A percentile compares a stretch with the other conserved stretches of the same genome.
phyloP scores from a whole-genome alignment of 176 grass and related monocot genomes.

The Themeda triandra region DNA sequence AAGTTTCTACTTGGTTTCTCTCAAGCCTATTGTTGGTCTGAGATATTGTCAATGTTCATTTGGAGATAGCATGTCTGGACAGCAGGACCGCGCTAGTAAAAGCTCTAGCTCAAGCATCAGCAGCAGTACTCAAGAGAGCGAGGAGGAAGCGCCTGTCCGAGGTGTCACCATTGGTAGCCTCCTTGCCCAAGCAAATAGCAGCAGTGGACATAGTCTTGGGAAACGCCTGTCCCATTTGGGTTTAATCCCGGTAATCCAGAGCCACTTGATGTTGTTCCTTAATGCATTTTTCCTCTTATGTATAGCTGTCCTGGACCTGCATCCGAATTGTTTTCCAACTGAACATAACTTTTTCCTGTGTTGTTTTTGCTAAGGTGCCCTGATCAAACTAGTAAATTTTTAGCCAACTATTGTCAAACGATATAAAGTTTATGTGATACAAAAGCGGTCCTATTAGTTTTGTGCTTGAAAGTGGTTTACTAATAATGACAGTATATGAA shows the following conservation, averaged over 20 bases:
- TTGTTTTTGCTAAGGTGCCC: background rate
- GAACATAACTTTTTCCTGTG: background rate
- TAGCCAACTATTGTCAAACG: background rate
- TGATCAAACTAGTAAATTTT: background rate
- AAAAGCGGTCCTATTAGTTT: background rate
- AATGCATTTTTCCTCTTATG: background rate
- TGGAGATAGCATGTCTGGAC: constrained; percentile 57
- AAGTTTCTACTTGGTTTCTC: background rate
- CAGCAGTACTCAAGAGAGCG: constrained; percentile 68
- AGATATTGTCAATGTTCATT: constrained; percentile 42
- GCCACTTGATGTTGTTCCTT: background rate
- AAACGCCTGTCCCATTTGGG: constrained; percentile 82
- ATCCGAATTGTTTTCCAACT: background rate
- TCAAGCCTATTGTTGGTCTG: background rate
- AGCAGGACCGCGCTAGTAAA: constrained; percentile 60
- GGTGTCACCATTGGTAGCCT: constrained; percentile 81
- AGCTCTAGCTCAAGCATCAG: constrained; percentile 94
- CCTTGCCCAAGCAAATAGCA: constrained; percentile 74
- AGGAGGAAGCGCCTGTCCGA: constrained; percentile 52
- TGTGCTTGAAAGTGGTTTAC: background rate
- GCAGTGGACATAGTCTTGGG: constrained; percentile 63
- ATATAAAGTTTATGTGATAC: background rate
- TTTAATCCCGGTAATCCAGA: constrained; percentile 65
- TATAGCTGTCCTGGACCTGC: background rate
- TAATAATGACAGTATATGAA: background rate